Conservation (phyloP, 495 filamentous ascomycete species). For the Xylaria castorea region DNA sequence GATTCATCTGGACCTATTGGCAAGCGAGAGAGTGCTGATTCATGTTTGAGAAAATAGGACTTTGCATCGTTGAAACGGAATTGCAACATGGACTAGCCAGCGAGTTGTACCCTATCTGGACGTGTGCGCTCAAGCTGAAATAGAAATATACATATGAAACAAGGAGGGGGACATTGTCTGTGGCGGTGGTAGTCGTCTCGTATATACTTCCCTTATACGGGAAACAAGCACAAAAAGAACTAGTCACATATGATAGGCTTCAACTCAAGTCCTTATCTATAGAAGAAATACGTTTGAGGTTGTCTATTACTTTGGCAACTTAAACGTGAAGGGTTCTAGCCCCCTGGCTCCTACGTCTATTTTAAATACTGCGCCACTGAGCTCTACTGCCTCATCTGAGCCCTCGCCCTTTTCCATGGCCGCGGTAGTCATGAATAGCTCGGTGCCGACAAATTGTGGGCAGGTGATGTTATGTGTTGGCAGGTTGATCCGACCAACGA, state of each 20-base stretch:
- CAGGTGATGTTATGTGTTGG: slow-evolving; percentile 76
- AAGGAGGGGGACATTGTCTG: neutral
- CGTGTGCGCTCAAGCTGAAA: slow-evolving; percentile 66
- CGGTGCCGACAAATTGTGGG: slow-evolving; percentile 73
- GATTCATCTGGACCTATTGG: neutral
- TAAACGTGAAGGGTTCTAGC: slow-evolving; percentile 63
- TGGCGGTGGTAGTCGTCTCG: neutral
- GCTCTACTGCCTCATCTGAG: slow-evolving; percentile 64
- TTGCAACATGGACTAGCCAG: slow-evolving; percentile 77
- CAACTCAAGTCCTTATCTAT: neutral
- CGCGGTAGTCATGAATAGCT: slow-evolving; percentile 78
- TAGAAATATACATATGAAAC: neutral
- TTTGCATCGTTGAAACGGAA: slow-evolving; percentile 72
- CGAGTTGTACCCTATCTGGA: slow-evolving; percentile 70
- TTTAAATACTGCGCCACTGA: slow-evolving; percentile 69
- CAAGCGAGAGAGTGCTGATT: slow-evolving; percentile 43
- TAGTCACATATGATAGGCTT: slow-evolving; percentile 17
- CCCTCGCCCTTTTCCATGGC: slow-evolving; percentile 62
- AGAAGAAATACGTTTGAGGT: neutral
- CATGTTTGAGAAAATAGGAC: slow-evolving; percentile 72
- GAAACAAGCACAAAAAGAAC: neutral
- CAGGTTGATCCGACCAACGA: slow-evolving; percentile 70
- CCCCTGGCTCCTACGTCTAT: slow-evolving; percentile 73
- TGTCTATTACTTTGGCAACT: slow-evolving; percentile 37
- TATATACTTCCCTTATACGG: neutral